These are phyloP conservation scores for Cymbidium sinense DNA, from an alignment of 106 monocot species.

Conservation along the genomic window DNA sequence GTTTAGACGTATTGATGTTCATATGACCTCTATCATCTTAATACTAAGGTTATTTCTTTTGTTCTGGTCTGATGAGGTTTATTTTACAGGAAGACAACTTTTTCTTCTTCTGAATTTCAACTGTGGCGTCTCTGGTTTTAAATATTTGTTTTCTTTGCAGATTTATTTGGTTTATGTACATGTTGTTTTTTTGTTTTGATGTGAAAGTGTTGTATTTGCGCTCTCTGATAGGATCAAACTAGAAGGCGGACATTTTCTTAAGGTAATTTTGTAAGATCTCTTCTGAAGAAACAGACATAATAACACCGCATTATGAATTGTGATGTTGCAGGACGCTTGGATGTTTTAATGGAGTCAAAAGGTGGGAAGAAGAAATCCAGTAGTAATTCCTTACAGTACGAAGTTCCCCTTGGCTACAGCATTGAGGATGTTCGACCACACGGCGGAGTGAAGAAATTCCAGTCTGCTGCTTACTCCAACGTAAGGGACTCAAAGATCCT, in stretches of 20 bases:
- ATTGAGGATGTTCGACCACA: conserved; percentile 91
- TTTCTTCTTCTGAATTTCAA: no score
- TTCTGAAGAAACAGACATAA: neutral
- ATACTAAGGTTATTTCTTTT: no score
- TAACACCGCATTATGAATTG: neutral
- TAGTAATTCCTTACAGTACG: conserved; percentile 66
- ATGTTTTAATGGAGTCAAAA: conserved; percentile 98
- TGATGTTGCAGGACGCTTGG: conserved; percentile 27
- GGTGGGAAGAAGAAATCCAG: conserved; percentile 74
- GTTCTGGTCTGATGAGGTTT: no score
- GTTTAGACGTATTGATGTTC: no score
- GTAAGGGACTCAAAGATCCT: conserved; percentile 19
- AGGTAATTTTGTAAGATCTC: neutral
- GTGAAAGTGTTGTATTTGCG: neutral
- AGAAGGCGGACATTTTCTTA: no score
- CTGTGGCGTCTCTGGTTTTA: no score
- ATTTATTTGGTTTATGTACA: neutral
- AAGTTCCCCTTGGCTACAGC: conserved; percentile 88
- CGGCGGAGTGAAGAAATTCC: conserved; percentile 92
- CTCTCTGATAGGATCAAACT: neutral
- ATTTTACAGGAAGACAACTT: no score
- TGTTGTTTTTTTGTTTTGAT: neutral
- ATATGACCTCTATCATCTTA: no score
- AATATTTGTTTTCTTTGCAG: neutral
- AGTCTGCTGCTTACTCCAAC: conserved; percentile 99